Evolutionary conservation across 495 filamentous ascomycete species (phyloP).

Genomic region (Copromyces sp.): DNA sequence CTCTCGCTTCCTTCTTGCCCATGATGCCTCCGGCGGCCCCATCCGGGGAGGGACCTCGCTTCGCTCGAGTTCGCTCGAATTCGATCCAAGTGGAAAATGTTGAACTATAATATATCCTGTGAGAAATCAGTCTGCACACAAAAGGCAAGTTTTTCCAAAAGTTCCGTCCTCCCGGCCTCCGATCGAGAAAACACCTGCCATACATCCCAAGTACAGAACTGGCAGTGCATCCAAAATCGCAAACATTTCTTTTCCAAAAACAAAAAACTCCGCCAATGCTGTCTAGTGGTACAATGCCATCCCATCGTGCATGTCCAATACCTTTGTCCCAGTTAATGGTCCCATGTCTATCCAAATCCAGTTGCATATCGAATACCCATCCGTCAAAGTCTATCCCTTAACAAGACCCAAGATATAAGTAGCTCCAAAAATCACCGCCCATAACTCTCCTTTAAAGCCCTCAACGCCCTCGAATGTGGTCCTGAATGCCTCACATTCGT

Average conservation of each 20-base stretch:
- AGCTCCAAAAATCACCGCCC: background rate
- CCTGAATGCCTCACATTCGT: constrained; percentile 2
- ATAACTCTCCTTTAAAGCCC: constrained; percentile 1
- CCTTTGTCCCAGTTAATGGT: background rate
- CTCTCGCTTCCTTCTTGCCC: no score
- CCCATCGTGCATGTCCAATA: no score
- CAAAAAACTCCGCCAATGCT: background rate
- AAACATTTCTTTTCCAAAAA: background rate
- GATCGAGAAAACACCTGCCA: background rate
- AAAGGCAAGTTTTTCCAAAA: background rate
- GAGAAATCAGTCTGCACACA: background rate
- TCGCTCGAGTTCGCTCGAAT: background rate
- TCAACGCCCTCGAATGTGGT: background rate
- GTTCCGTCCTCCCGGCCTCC: background rate
- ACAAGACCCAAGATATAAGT: background rate
- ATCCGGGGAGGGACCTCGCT: background rate
- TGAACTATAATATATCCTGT: background rate
- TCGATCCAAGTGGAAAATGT: no score
- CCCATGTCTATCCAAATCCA: background rate
- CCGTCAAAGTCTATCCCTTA: background rate
- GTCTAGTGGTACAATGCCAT: background rate
- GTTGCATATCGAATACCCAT: no score
- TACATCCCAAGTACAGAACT: no score
- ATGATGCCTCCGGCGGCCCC: background rate
- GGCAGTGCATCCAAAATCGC: background rate